A percentile compares a stretch with the other conserved stretches of the same genome.
Evolutionary conservation across 1,139 yeast species (phyloP).

Genomic region (Diutina neorugosa): DNA sequence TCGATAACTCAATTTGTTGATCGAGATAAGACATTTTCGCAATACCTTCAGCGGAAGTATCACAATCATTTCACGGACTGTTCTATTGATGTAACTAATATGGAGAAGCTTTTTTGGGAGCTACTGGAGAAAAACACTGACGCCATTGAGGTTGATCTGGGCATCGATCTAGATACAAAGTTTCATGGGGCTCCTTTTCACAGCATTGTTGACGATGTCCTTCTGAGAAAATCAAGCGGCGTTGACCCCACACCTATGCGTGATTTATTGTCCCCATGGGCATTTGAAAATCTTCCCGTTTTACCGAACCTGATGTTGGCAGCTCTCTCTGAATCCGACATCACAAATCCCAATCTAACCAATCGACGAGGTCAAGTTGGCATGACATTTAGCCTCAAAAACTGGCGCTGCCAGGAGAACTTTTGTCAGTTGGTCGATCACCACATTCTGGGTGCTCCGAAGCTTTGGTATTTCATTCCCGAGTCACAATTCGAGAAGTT

Average conservation of each 20-base stretch:
- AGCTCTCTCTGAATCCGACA: conserved; percentile 21
- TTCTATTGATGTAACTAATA: conserved; percentile 15
- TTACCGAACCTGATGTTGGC: conserved; percentile 41
- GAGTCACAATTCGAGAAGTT: conserved; percentile 54
- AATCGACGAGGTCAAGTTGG: conserved; percentile 30
- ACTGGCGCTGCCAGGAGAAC: conserved; percentile 74
- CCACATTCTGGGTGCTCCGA: conserved; percentile 58
- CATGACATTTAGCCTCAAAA: conserved; percentile 57
- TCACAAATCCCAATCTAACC: conserved; percentile 29
- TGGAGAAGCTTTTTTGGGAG: conserved; percentile 37
- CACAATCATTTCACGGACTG: conserved; percentile 12
- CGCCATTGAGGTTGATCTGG: conserved; percentile 21
- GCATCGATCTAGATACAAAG: conserved; percentile 14
- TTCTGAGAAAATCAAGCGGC: background rate
- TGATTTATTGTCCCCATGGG: conserved; percentile 36
- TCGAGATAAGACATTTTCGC: conserved; percentile 20
- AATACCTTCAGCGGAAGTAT: conserved; percentile 12
- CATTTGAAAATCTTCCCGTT: conserved; percentile 51
- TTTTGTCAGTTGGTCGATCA: conserved; percentile 55
- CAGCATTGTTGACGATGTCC: conserved; percentile 15
- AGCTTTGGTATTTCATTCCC: conserved; percentile 73
- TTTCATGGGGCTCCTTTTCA: conserved; percentile 17
- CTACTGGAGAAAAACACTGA: conserved; percentile 4
- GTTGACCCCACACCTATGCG: background rate
- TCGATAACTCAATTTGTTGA: conserved; percentile 7